Conservation (phyloP, 139 green algal genomes). For the Penium margaritaceum region DNA sequence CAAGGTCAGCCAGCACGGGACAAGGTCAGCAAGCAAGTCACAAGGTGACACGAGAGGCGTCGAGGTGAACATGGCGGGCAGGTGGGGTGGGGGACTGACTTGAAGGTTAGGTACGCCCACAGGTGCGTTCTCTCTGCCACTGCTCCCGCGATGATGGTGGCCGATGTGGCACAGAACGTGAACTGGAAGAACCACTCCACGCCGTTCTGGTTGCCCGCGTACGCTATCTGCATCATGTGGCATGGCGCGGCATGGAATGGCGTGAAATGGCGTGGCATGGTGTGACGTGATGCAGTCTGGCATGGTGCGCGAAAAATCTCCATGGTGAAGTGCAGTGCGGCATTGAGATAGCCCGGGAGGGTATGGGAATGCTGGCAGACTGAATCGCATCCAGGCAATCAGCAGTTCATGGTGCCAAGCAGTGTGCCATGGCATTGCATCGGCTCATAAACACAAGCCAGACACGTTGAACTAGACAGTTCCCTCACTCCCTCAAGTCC, state of each 20-base stretch:
- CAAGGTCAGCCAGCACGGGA: too few species aligned
- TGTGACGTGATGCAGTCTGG: neutral
- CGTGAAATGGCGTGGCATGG: neutral
- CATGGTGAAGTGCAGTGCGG: neutral
- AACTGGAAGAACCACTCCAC: slow-evolving; percentile 49
- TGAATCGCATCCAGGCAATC: neutral
- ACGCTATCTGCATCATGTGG: neutral
- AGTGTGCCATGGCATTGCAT: too few species aligned
- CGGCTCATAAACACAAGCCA: too few species aligned
- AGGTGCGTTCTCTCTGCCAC: slow-evolving; percentile 55
- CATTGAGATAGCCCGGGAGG: neutral
- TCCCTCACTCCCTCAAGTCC: too few species aligned
- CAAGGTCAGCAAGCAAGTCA: too few species aligned
- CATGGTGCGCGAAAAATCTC: neutral
- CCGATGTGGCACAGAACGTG: slow-evolving; percentile 50
- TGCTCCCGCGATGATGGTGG: slow-evolving; percentile 54
- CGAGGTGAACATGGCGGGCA: too few species aligned
- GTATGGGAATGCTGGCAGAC: neutral
- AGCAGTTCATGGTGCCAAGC: neutral
- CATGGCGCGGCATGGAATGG: neutral
- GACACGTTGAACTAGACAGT: too few species aligned
- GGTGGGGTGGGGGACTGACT: too few species aligned
- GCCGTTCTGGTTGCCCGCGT: neutral
- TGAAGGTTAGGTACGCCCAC: slow-evolving; percentile 38
- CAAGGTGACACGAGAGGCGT: too few species aligned